Conservation (phyloP, 83 land plant species). For the Picea engelmannii region DNA sequence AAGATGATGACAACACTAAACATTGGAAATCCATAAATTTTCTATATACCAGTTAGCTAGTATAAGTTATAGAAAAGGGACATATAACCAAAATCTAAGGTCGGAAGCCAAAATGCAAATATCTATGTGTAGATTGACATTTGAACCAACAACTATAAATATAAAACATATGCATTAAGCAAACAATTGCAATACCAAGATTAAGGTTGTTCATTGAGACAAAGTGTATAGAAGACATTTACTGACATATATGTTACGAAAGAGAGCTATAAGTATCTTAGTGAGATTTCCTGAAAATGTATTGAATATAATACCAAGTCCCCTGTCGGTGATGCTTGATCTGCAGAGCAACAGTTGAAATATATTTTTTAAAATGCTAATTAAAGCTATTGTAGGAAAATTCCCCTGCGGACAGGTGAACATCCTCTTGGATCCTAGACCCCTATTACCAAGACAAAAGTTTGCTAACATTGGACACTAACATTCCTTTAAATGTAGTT, state of each 20-base stretch:
- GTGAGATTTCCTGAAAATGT: slow-evolving; percentile 42
- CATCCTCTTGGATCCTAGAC: too few relatives aligned
- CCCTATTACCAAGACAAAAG: too few relatives aligned
- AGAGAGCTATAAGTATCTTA: slow-evolving; percentile 59
- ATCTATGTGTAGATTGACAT: not conserved
- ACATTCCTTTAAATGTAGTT: too few relatives aligned
- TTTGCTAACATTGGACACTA: too few relatives aligned
- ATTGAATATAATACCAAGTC: slow-evolving; percentile 73
- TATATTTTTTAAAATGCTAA: too few relatives aligned
- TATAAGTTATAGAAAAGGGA: not conserved
- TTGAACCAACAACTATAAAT: not conserved
- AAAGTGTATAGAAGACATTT: too few relatives aligned
- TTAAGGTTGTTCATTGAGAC: slow-evolving; percentile 31
- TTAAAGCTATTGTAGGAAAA: too few relatives aligned
- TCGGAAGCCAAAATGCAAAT: not conserved
- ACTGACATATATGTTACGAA: slow-evolving; percentile 34
- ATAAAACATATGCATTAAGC: not conserved
- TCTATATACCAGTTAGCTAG: not conserved
- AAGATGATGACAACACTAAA: not conserved
- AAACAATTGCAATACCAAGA: slow-evolving; percentile 41
- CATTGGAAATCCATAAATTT: not conserved
- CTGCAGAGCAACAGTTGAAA: slow-evolving; percentile 18
- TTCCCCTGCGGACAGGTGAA: too few relatives aligned
- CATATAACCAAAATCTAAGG: not conserved
- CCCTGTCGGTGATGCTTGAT: slow-evolving; percentile 72